Evolutionary conservation across 2,329 filamentous ascomycete genomes (phyloP).

Genomic region (Alternaria sp.): DNA sequence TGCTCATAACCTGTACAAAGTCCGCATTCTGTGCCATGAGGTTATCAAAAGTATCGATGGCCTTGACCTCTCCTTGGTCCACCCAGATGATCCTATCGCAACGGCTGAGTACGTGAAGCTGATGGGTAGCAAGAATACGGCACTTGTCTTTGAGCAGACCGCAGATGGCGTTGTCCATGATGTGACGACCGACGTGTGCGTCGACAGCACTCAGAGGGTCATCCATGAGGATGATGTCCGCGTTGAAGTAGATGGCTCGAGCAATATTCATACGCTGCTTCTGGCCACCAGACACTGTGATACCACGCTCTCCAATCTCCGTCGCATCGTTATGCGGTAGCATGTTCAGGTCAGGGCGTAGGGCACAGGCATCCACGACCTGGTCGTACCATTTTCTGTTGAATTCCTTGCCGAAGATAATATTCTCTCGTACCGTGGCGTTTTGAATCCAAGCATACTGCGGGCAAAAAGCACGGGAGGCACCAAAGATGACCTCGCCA

Average conservation of each 20-base stretch:
- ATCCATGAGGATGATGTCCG: slow-evolving; percentile 70
- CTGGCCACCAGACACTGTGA: slow-evolving; percentile 94
- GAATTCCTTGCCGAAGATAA: slow-evolving; percentile 82
- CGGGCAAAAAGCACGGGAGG: slow-evolving; percentile 87
- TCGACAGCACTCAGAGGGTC: slow-evolving; percentile 68
- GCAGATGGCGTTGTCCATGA: slow-evolving; percentile 94
- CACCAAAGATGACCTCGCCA: slow-evolving; percentile 78
- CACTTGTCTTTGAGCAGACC: slow-evolving; percentile 90
- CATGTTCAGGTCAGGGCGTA: slow-evolving; percentile 88
- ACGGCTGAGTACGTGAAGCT: slow-evolving; percentile 88
- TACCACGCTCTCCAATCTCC: slow-evolving; percentile 94
- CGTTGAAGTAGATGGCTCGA: slow-evolving; percentile 73
- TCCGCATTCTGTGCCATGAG: slow-evolving; percentile 80
- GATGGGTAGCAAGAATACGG: slow-evolving; percentile 90
- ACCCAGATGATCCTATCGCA: slow-evolving; percentile 95
- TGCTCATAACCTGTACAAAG: slow-evolving; percentile 85
- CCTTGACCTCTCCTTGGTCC: slow-evolving; percentile 83
- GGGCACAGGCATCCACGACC: slow-evolving; percentile 86
- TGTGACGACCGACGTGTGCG: slow-evolving; percentile 69
- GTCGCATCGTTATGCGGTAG: slow-evolving; percentile 88
- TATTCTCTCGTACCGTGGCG: slow-evolving; percentile 84
- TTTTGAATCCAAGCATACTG: slow-evolving; percentile 99
- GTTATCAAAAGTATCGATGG: slow-evolving; percentile 88
- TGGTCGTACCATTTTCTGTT: slow-evolving; percentile 81
- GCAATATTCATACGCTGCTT: slow-evolving; percentile 97